Evolutionary conservation across 2,329 filamentous ascomycete species (phyloP).

Genomic region (Dryadomyces quercivorus): DNA sequence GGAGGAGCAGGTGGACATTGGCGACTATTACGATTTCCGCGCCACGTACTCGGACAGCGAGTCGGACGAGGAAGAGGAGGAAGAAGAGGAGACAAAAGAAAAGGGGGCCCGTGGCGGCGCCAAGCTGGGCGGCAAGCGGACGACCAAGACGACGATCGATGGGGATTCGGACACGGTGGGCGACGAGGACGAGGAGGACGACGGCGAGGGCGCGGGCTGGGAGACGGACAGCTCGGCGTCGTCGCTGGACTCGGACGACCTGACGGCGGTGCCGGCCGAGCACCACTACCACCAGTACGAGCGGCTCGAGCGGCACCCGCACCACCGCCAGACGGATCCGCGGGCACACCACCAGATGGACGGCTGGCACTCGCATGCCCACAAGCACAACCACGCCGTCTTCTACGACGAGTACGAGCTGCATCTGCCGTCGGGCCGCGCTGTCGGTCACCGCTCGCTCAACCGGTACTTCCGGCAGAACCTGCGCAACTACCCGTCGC

Average conservation of each 20-base stretch:
- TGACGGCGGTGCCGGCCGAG: constrained; percentile 68
- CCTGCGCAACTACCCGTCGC: constrained; percentile 68
- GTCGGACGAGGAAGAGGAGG: constrained; percentile 41
- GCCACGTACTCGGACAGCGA: constrained; percentile 85
- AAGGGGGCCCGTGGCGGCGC: constrained; percentile 28
- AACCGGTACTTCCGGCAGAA: constrained; percentile 90
- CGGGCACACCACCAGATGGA: constrained; percentile 63
- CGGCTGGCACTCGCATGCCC: constrained; percentile 72
- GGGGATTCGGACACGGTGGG: constrained; percentile 20
- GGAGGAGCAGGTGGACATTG: constrained; percentile 84
- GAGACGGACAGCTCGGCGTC: constrained; percentile 91
- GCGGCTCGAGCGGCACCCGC: constrained; percentile 57
- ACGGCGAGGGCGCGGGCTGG: constrained; percentile 65
- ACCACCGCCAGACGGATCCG: constrained; percentile 61
- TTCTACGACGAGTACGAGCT: constrained; percentile 92
- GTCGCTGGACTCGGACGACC: constrained; percentile 74
- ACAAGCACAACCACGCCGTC: constrained; percentile 61
- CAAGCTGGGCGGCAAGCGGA: constrained; percentile 54
- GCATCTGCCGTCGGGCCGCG: constrained; percentile 79
- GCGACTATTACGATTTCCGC: constrained; percentile 94
- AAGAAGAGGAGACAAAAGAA: constrained; percentile 34
- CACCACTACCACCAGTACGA: constrained; percentile 59
- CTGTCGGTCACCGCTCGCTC: constrained; percentile 79
- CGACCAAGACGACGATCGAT: constrained; percentile 33
- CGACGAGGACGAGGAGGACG: constrained; percentile 38